Evolutionary conservation across 371 early-diverging fungal genomes (phyloP).

Genomic region (Amoeboradix gromovi): DNA sequence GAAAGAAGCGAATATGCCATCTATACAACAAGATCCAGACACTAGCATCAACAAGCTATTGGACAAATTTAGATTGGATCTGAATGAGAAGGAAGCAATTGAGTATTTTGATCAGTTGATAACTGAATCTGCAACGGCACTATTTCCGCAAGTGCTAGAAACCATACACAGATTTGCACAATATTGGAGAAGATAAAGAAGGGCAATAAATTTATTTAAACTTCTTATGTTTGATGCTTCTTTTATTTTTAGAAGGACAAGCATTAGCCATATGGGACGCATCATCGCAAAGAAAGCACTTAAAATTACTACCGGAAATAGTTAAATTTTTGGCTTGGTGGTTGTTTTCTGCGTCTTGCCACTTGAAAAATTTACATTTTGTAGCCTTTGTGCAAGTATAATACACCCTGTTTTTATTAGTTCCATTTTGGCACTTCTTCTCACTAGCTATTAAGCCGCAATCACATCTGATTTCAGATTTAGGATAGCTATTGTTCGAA

Average conservation of each 20-base stretch:
- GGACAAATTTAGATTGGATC: conserved; percentile 1
- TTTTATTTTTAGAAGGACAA: too few species aligned
- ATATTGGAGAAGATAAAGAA: conserved; percentile 16
- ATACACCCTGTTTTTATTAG: conserved; percentile 12
- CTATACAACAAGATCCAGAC: conserved; percentile 82
- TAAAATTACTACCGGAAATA: too few species aligned
- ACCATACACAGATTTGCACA: conserved; percentile 78
- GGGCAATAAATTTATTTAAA: too few species aligned
- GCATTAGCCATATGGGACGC: too few species aligned
- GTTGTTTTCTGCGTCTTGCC: too few species aligned
- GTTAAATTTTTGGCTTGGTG: too few species aligned
- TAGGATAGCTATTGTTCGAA: not conserved
- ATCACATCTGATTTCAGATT: not conserved
- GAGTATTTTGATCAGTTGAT: conserved; percentile 63
- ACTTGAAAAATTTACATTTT: conserved; percentile 22
- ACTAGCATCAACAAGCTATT: conserved; percentile 62
- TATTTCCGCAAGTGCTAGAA: conserved; percentile 91
- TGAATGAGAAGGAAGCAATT: conserved; percentile 19
- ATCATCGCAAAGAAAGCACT: too few species aligned
- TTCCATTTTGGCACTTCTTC: conserved; percentile 3
- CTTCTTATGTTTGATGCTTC: too few species aligned
- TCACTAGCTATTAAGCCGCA: not conserved
- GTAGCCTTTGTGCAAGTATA: conserved; percentile 15
- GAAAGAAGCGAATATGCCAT: conserved; percentile 74
- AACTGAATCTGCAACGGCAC: conserved; percentile 62